Percentiles rank a stretch among this genome's conserved stretches.
phyloP scores from a whole-genome alignment of 2,329 filamentous ascomycete genomes.

The Colletotrichum filicis region DNA sequence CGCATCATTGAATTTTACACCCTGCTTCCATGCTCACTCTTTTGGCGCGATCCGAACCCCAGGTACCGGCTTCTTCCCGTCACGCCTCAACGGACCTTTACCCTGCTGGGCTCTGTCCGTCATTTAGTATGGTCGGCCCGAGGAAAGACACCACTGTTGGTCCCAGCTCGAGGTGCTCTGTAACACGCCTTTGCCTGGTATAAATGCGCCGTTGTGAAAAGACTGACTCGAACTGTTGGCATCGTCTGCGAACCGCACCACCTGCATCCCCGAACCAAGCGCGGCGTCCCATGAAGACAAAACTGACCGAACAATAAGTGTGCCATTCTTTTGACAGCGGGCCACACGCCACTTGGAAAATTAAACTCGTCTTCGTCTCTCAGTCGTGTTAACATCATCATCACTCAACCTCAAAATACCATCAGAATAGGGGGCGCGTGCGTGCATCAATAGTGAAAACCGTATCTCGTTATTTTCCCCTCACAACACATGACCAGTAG shows the following conservation, averaged over 20 bases:
- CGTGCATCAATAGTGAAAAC: conserved; percentile 3
- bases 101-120: neutral
- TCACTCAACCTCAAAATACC: neutral
- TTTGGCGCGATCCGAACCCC: conserved; percentile 1
- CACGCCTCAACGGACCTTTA: neutral
- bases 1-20: neutral
- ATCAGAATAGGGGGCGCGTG: neutral
- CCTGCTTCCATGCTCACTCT: neutral
- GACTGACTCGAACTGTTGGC: neutral
- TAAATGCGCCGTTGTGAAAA: neutral
- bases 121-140: no score
- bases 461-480: conserved; percentile 13
- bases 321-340: conserved; percentile 7
- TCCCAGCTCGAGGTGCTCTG: neutral
- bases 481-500: neutral
- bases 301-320: neutral
- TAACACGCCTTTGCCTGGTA: neutral
- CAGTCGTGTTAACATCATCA: neutral
- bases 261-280: neutral
- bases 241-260: neutral
- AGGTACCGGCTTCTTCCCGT: neutral
- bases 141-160: no score
- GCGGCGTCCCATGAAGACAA: neutral
- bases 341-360: conserved; percentile 12
- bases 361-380: neutral